These are phyloP conservation scores for Aspergillus costaricaensis DNA, from an alignment of 2,329 filamentous ascomycete species.

Conservation along the genomic window DNA sequence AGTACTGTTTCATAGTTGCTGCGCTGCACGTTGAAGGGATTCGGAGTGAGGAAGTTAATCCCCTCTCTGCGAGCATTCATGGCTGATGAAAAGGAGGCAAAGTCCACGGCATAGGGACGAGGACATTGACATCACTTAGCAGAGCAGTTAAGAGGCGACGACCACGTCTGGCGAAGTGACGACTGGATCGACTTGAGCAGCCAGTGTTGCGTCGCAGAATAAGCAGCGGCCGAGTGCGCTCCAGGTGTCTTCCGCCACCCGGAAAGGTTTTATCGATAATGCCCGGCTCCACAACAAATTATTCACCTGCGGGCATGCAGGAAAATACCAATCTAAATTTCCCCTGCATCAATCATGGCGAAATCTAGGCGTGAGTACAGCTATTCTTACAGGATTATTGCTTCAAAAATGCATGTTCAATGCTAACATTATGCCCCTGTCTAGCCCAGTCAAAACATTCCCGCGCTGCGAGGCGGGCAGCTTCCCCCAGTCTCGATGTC, in stretches of 20 bases:
- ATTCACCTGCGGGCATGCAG: conserved; percentile 13
- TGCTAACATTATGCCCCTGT: conserved; percentile 18
- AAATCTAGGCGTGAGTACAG: conserved; percentile 38
- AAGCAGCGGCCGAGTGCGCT: conserved; percentile 25
- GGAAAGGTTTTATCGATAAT: conserved; percentile 43
- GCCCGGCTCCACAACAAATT: conserved; percentile 32
- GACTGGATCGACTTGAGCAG: background rate
- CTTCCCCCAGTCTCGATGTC: conserved; percentile 55
- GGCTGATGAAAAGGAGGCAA: conserved; percentile 26
- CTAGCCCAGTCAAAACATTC: conserved; percentile 57
- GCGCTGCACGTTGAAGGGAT: conserved; percentile 29
- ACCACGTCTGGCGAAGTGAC: conserved; percentile 13
- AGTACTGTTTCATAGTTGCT: conserved; percentile 38
- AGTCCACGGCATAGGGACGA: conserved; percentile 25
- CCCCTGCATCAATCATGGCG: conserved; percentile 35
- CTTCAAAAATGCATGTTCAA: background rate
- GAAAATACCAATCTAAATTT: conserved; percentile 4
- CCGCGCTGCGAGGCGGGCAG: conserved; percentile 60
- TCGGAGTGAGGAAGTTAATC: conserved; percentile 32
- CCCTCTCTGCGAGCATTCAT: conserved; percentile 40
- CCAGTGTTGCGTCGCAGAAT: conserved; percentile 15
- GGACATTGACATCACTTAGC: conserved; percentile 7
- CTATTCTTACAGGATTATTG: background rate
- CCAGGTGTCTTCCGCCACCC: conserved; percentile 29
- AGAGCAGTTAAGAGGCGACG: conserved; percentile 12